A percentile compares a stretch with the other conserved stretches of the same genome.
Conservation (phyloP, 2,329 filamentous ascomycete species). For the Epichloe coenophiala region DNA sequence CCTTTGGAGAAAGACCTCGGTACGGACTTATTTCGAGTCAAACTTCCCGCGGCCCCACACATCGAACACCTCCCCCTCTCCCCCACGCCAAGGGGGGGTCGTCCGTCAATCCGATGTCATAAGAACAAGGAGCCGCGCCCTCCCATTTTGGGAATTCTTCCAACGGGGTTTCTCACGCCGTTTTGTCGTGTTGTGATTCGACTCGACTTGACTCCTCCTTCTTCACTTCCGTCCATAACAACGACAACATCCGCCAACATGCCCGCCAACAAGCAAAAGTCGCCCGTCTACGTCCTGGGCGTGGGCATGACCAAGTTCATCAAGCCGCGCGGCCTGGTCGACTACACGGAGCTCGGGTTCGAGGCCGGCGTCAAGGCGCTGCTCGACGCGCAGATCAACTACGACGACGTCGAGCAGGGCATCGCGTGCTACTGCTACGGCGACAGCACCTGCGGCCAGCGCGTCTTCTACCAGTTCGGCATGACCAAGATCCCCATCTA, state of each 20-base stretch:
- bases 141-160: too few species aligned
- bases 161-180: too few species aligned
- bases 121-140: too few species aligned
- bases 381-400: constrained; percentile 77
- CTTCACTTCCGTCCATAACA: background rate
- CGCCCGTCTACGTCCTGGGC: constrained; percentile 72
- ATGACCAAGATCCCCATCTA: constrained; percentile 94
- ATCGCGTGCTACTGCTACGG: constrained; percentile 98
- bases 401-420: constrained; percentile 90
- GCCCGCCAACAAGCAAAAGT: constrained; percentile 36
- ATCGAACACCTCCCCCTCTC: too few species aligned
- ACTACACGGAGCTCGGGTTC: constrained; percentile 89
- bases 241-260: constrained; percentile 19
- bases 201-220: too few species aligned
- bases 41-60: too few species aligned
- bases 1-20: too few species aligned
- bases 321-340: constrained; percentile 86
- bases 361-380: constrained; percentile 85
- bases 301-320: constrained; percentile 99
- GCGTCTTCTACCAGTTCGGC: constrained; percentile 97
- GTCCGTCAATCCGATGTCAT: too few species aligned
- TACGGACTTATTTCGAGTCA: too few species aligned
- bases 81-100: too few species aligned
- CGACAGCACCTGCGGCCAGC: constrained; percentile 86
- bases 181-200: too few species aligned